phyloP scores from a whole-genome alignment of 2,329 filamentous ascomycete genomes.

The Nemania sp. region DNA sequence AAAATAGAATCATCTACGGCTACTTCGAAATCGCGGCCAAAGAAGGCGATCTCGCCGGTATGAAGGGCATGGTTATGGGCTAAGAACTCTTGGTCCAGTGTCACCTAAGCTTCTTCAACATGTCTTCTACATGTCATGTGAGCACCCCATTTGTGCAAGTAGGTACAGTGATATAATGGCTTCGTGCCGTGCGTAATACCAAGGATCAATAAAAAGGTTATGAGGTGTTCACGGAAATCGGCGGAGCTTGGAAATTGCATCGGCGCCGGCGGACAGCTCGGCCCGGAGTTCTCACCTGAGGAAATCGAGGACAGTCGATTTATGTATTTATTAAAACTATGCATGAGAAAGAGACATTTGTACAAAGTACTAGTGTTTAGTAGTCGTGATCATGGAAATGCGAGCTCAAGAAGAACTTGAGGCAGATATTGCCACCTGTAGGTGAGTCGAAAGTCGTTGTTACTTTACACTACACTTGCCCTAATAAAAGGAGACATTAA shows the following conservation, averaged over 20 bases:
- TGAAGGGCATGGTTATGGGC: constrained; percentile 75
- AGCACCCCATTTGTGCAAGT: constrained; percentile 28
- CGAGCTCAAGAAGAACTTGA: too few species aligned
- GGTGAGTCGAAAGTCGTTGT: too few species aligned
- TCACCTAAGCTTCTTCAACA: constrained; percentile 8
- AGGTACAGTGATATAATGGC: constrained; percentile 30
- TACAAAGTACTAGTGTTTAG: constrained; percentile 3
- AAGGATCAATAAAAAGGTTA: constrained; percentile 36
- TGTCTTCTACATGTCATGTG: constrained; percentile 7
- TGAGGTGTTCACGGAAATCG: constrained; percentile 34
- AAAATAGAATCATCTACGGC: constrained; percentile 88
- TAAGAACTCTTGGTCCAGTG: constrained; percentile 44
- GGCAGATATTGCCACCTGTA: too few species aligned
- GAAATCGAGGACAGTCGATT: constrained; percentile 9
- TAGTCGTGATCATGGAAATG: too few species aligned
- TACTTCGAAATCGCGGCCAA: constrained; percentile 99
- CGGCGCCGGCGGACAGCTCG: constrained; percentile 32
- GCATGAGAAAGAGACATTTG: constrained; percentile 18
- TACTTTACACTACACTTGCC: too few species aligned
- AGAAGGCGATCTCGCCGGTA: constrained; percentile 90
- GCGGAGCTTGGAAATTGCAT: constrained; percentile 38
- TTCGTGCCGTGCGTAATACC: constrained; percentile 37
- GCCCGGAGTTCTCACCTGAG: constrained; percentile 18
- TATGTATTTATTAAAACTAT: constrained; percentile 25
- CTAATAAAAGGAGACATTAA: too few species aligned